Evolutionary conservation across 2,329 filamentous ascomycete species (phyloP), one percentile per base, ranked within the genome.

Genomic region (Clathrospora elynae): DNA sequence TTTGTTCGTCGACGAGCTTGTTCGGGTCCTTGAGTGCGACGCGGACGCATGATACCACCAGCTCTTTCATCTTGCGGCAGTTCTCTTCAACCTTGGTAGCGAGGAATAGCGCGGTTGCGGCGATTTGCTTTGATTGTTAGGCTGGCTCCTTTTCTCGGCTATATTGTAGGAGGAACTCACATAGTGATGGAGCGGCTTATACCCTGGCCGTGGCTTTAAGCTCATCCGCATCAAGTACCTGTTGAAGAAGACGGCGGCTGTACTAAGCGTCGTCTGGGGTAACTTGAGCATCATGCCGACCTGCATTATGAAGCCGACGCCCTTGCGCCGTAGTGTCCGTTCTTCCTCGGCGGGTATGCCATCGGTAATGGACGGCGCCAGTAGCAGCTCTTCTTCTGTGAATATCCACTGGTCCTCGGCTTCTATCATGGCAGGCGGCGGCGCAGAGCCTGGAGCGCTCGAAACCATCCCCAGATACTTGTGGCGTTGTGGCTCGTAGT

Each of bases 21-120:
- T 90, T 88, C 1, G 89, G 79, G 58, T 97, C 92, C 74, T 99
- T 97, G 71, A 96, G 90, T 18, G 92, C 93, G 13, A 96, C 90
- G 55, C 92, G 89, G 47, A 90, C 93, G 60, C 95, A 93, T 1
- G 91, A 89, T 20, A 96, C 86, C 54, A 99, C 92, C 47, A 99
- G 80, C 54, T 96, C 90, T 62, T 90, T 95, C 58, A 96, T 96
- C 72, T 96, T 96, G 34, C 92, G 86, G 65, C 90, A 95, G 66
- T 95, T 96, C 68, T 99, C 93, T 66, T 99, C 92, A 13, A 95
- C 92, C 70, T 99, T 99, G 57, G 95, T 96, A 6, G 93, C 92
- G 7, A 99, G 80, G 59, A 97, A 99, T 2, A 99, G 78, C 2
- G 90, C 83, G 1, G 91, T 96, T 0, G 91, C 93, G 8, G 91